phyloP scores from a whole-genome alignment of 176 grass and related monocot species.

The Ampelocalamus luodianensis region DNA sequence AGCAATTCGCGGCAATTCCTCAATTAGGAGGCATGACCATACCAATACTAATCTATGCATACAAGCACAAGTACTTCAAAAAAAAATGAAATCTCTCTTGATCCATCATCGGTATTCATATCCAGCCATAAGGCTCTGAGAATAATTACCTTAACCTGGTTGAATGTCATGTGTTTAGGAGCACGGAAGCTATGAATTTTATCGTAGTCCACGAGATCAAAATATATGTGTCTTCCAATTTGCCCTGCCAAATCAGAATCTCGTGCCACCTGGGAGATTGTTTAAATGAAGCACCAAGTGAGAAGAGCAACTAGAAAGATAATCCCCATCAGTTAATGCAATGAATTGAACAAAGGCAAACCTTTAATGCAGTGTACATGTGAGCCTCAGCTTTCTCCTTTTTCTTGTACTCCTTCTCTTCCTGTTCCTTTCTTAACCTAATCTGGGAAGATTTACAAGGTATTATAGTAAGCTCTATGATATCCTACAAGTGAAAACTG shows the following conservation, averaged over 20 bases:
- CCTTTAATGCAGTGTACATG: constrained; percentile 77
- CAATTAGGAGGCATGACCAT: neutral
- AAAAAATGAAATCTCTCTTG: neutral
- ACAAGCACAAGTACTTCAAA: neutral
- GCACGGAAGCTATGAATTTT: constrained; percentile 62
- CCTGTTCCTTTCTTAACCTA: constrained; percentile 71
- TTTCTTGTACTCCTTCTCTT: constrained; percentile 77
- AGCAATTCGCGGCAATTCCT: neutral
- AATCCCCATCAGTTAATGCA: neutral
- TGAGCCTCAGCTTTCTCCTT: constrained; percentile 87
- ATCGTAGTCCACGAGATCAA: constrained; percentile 76
- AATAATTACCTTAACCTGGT: constrained; percentile 63
- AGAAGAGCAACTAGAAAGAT: constrained; percentile 32
- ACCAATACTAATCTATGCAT: constrained; percentile 3
- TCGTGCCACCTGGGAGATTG: constrained; percentile 51
- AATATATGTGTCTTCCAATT: constrained; percentile 62
- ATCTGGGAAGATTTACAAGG: constrained; percentile 44
- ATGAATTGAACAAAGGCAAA: constrained; percentile 23
- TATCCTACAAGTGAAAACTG: constrained; percentile 14
- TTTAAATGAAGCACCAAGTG: constrained; percentile 26
- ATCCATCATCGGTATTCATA: constrained; percentile 8
- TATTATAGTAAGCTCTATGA: constrained; percentile 27
- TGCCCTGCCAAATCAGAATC: constrained; percentile 66
- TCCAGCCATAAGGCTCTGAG: constrained; percentile 16
- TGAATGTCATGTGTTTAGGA: constrained; percentile 57